Evolutionary conservation across 2,329 filamentous ascomycete species (phyloP).

Genomic region (Cercospora berteroae): DNA sequence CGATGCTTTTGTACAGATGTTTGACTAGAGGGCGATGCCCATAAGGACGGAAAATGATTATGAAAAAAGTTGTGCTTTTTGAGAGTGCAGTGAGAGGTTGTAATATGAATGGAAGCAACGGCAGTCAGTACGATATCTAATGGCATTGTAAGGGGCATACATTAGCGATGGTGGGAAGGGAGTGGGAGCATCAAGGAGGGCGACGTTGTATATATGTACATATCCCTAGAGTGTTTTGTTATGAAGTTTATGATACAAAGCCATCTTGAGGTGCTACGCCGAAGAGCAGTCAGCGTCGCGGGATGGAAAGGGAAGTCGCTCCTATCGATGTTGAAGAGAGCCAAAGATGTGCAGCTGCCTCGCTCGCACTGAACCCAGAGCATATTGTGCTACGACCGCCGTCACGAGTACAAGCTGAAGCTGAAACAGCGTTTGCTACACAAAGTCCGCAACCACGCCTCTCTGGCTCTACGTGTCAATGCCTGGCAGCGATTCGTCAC

Average conservation of each 20-base stretch:
- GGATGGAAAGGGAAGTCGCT: background rate
- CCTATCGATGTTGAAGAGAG: too few relatives aligned
- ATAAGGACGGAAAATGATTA: background rate
- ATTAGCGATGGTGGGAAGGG: background rate
- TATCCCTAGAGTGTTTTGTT: background rate
- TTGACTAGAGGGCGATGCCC: background rate
- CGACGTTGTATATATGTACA: background rate
- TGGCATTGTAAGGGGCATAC: background rate
- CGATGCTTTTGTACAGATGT: background rate
- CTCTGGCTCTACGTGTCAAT: too few relatives aligned
- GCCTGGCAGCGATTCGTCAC: too few relatives aligned
- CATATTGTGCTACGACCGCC: too few relatives aligned
- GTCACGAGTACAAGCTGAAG: too few relatives aligned
- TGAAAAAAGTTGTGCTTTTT: background rate
- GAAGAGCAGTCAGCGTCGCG: background rate
- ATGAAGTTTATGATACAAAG: background rate
- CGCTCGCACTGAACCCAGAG: too few relatives aligned
- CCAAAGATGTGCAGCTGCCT: too few relatives aligned
- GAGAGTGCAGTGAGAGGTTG: background rate
- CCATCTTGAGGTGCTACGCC: background rate
- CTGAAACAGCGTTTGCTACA: too few relatives aligned
- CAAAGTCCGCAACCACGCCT: too few relatives aligned
- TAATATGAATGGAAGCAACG: background rate
- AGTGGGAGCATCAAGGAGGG: background rate
- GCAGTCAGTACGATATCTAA: background rate